Percentiles rank a stretch among this genome's conserved stretches.
phyloP scores from a whole-genome alignment of 805 yeast species.

The Cyberlindnera lachancei region DNA sequence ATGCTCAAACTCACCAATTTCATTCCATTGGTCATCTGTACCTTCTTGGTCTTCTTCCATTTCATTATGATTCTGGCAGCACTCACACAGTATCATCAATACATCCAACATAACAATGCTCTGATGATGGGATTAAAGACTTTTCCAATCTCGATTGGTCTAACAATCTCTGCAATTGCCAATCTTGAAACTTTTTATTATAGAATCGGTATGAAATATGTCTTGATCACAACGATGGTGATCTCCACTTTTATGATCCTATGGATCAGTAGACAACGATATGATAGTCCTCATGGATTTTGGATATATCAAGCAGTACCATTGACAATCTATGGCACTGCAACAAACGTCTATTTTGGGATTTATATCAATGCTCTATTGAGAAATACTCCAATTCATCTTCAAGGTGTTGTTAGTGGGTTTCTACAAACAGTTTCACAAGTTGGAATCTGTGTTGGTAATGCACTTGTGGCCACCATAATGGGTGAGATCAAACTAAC shows the following conservation, averaged over 20 bases:
- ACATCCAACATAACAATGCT: conserved; percentile 23
- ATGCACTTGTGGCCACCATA: conserved; percentile 22
- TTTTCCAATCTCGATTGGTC: conserved; percentile 28
- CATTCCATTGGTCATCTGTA: conserved; percentile 14
- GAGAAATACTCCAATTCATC: conserved; percentile 27
- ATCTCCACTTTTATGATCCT: conserved; percentile 3
- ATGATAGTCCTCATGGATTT: conserved; percentile 11
- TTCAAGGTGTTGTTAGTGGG: conserved; percentile 35
- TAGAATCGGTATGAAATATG: conserved; percentile 21
- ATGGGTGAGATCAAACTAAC: conserved; percentile 17
- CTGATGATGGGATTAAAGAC: conserved; percentile 29
- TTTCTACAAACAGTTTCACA: conserved; percentile 29
- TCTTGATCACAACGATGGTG: conserved; percentile 3
- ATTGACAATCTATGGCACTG: conserved; percentile 19
- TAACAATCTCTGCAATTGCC: conserved; percentile 21
- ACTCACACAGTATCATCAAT: conserved; percentile 21
- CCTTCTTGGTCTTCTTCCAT: conserved; percentile 15
- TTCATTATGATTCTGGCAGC: conserved; percentile 16
- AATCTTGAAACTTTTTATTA: conserved; percentile 17
- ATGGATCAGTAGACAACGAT: conserved; percentile 19
- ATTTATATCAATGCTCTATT: conserved; percentile 27
- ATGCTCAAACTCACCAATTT: conserved; percentile 25
- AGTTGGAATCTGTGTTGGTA: conserved; percentile 25
- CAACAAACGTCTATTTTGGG: conserved; percentile 26
- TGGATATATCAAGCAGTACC: conserved; percentile 26